Base-by-base conservation (phyloP, 1,284 basidiomycete genomes). In the Ceratobasidium theobromae region DNA sequence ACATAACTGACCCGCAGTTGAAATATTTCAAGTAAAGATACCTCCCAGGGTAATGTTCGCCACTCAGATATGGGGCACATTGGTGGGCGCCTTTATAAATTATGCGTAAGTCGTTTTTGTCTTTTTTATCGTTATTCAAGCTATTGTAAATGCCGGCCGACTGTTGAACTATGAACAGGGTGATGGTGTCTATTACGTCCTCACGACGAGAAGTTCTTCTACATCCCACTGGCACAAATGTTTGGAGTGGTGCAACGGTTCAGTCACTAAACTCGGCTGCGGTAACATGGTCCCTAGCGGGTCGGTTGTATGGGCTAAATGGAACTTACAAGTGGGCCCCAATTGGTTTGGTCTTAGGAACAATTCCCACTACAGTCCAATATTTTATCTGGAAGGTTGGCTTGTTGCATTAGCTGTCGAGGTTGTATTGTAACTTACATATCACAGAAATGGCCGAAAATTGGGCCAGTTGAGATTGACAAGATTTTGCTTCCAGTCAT, bases 21-120 rank as follows among this genome's bases (percentile, higher is more conserved):
- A 28, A 4, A 43, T 45, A 21, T 32, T 8, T 8, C 35, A 54
- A 70, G 76, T 87, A 66, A 90, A 91, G 78, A 82, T 91, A 55
- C 87, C 88, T 28, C 88, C 89, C 27, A 82, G 86, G 14, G 77
- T 82, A 48, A 87, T 87, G 78, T 88, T 90, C 74, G 70, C 83
- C 25, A 82, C 85, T 3, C 88, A 90, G 73, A 74, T 87, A 21
- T 82, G 84, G 77, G 87, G 86, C 5, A 84, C 86, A 0, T 77
- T 87, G 38, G 77, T 88, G 43, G 85, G 85, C 55, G 74, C 72
- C 11, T 73, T 80, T 55, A 67, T 76, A 28, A 75, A 75, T 55
- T 71, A 74, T 64, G 68, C 72, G 58, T 62, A 16, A 62, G 58
- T 51, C 8, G 6, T 25, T 35, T 3, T 40, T 3, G 12, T 16